Percentiles rank a stretch among this genome's conserved stretches.
These are phyloP conservation scores for Erythrophleum ivorense DNA, from an alignment of 331 rosid genomes.

Conservation along the genomic window DNA sequence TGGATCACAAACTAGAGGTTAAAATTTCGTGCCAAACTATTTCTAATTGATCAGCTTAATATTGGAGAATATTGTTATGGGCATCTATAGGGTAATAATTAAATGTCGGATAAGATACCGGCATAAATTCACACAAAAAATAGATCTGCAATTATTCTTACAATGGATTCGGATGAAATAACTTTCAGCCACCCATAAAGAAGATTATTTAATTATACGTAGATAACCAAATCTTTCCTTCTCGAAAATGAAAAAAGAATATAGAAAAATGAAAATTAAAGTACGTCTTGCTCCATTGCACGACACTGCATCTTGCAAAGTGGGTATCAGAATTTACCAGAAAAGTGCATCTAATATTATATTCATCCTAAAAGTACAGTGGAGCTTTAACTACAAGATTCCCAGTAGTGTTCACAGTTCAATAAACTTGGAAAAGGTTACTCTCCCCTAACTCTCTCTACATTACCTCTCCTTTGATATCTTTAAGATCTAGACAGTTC, in stretches of 20 bases:
- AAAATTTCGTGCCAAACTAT: background rate
- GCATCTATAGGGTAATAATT: conserved; percentile 55
- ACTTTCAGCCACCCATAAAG: conserved; percentile 41
- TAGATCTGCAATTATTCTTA: conserved; percentile 57
- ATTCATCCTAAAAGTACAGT: conserved; percentile 38
- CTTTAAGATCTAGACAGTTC: too few relatives aligned
- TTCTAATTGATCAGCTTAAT: conserved; percentile 24
- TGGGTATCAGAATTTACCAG: conserved; percentile 53
- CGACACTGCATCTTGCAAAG: conserved; percentile 47
- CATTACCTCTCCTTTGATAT: too few relatives aligned
- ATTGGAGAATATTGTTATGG: conserved; percentile 53
- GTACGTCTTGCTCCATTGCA: conserved; percentile 27
- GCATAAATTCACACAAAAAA: conserved; percentile 59
- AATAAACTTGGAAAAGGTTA: background rate
- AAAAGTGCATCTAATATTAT: conserved; percentile 43
- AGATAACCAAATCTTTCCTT: conserved; percentile 21
- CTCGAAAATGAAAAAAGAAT: background rate
- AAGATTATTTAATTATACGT: background rate
- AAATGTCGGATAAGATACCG: conserved; percentile 60
- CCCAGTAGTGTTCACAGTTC: conserved; percentile 9
- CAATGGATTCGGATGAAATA: conserved; percentile 46
- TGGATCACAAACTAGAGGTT: conserved; percentile 21
- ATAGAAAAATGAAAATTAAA: background rate
- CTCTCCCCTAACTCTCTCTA: too few relatives aligned
- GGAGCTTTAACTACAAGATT: conserved; percentile 44